Conservation (phyloP, 176 grass and related monocot species). For the Musa beccarii region DNA sequence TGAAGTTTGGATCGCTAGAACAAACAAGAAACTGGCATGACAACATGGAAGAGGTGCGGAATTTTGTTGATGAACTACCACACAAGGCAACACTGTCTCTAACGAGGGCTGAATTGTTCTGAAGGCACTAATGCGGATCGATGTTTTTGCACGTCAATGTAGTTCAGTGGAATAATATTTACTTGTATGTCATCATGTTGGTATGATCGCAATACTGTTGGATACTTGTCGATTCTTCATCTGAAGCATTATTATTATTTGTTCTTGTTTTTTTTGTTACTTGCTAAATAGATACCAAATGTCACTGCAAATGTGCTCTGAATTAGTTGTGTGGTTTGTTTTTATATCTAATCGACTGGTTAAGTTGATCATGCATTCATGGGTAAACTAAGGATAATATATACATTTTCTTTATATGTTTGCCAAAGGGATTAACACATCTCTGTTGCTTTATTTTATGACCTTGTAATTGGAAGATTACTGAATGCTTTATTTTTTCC, state of each 20-base stretch:
- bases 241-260: neutral
- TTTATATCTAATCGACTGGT: too few species aligned
- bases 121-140: neutral
- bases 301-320: too few species aligned
- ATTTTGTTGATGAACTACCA: neutral
- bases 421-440: too few species aligned
- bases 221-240: neutral
- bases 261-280: neutral
- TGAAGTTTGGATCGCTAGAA: neutral
- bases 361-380: too few species aligned
- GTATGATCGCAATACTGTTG: neutral
- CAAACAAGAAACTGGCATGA: neutral
- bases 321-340: too few species aligned
- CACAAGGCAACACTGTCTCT: neutral
- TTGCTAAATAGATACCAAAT: neutral
- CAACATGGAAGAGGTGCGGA: neutral
- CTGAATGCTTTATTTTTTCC: too few species aligned
- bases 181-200: neutral
- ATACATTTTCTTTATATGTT: too few species aligned
- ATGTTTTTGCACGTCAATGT: neutral
- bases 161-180: neutral
- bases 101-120: neutral
- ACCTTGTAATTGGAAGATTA: too few species aligned
- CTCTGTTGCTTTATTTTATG: too few species aligned
- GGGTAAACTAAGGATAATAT: too few species aligned